Percentiles rank a stretch among this genome's conserved stretches.
Evolutionary conservation across 2,329 filamentous ascomycete genomes (phyloP).

Genomic region (Aureobasidium pullulans): DNA sequence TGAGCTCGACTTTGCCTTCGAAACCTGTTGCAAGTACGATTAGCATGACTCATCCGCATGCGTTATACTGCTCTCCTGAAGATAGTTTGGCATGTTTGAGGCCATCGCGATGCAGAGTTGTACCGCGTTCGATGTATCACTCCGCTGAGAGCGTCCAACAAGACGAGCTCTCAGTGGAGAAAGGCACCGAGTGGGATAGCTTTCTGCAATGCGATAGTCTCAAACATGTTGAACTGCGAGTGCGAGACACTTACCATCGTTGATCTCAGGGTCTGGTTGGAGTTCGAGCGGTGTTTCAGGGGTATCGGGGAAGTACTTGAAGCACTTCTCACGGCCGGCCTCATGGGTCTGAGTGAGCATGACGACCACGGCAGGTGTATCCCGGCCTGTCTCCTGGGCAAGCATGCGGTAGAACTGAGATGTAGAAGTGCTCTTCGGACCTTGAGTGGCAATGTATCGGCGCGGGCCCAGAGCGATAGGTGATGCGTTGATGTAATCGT

Average conservation of each 20-base stretch:
- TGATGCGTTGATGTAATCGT: slow-evolving; percentile 48
- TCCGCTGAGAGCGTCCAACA: too few species aligned
- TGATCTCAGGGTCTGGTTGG: slow-evolving; percentile 19
- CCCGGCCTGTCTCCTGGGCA: slow-evolving; percentile 60
- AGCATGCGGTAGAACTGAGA: slow-evolving; percentile 95
- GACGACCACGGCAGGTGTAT: slow-evolving; percentile 64
- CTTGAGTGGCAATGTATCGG: slow-evolving; percentile 82
- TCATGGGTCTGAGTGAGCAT: slow-evolving; percentile 93
- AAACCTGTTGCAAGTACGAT: slow-evolving; percentile 36
- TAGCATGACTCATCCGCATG: too few species aligned
- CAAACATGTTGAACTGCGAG: background rate
- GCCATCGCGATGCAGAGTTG: too few species aligned
- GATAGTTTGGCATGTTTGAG: too few species aligned
- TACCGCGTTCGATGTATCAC: too few species aligned
- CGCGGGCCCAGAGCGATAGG: slow-evolving; percentile 38
- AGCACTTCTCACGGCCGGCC: slow-evolving; percentile 71
- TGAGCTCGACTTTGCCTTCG: slow-evolving; percentile 59
- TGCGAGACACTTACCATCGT: slow-evolving; percentile 17
- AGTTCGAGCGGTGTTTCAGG: slow-evolving; percentile 28
- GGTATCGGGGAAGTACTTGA: slow-evolving; percentile 68
- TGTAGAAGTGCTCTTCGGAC: slow-evolving; percentile 68
- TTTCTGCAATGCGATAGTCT: too few species aligned
- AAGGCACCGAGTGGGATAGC: too few species aligned
- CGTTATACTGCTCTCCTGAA: too few species aligned
- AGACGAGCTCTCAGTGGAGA: too few species aligned